Percentiles rank a stretch among this genome's conserved stretches.
Evolutionary conservation across 2,329 filamentous ascomycete genomes (phyloP).

Genomic region (Colletotrichum sansevieriae): DNA sequence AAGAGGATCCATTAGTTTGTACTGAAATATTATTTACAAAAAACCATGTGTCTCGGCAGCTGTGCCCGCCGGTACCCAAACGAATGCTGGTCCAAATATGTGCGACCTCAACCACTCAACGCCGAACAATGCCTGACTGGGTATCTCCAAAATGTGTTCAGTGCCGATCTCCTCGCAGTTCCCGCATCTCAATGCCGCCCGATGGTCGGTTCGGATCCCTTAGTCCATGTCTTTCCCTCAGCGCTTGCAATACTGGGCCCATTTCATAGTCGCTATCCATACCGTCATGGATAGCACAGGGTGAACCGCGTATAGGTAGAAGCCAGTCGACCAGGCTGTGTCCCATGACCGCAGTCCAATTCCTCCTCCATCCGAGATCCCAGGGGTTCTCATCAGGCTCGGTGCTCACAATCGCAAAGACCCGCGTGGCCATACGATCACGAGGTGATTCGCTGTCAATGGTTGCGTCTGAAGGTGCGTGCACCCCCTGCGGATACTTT

Average conservation of each 20-base stretch:
- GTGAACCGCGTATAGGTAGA: constrained; percentile 80
- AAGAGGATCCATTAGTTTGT: not conserved
- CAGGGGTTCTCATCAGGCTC: constrained; percentile 86
- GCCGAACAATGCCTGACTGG: constrained; percentile 11
- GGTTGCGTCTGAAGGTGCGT: constrained; percentile 17
- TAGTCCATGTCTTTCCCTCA: constrained; percentile 62
- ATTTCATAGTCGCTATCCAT: constrained; percentile 76
- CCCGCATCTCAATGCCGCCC: constrained; percentile 49
- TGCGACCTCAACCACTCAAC: not conserved
- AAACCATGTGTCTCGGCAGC: not conserved
- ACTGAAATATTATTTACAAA: constrained; percentile 20
- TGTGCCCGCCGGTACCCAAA: not conserved
- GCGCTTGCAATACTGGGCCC: constrained; percentile 69
- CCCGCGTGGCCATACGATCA: constrained; percentile 67
- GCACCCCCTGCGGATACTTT: constrained; percentile 42
- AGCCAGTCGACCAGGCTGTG: constrained; percentile 80
- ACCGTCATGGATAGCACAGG: constrained; percentile 77
- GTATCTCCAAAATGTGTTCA: constrained; percentile 26
- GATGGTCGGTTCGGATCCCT: constrained; percentile 43
- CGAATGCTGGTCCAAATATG: not conserved
- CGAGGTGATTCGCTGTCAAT: constrained; percentile 31
- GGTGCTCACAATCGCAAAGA: constrained; percentile 84
- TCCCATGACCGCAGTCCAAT: constrained; percentile 87
- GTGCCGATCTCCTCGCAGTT: constrained; percentile 26
- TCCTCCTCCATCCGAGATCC: constrained; percentile 77